Base-by-base conservation (phyloP, 495 filamentous ascomycete species). In the Lasiosphaeria hispida region DNA sequence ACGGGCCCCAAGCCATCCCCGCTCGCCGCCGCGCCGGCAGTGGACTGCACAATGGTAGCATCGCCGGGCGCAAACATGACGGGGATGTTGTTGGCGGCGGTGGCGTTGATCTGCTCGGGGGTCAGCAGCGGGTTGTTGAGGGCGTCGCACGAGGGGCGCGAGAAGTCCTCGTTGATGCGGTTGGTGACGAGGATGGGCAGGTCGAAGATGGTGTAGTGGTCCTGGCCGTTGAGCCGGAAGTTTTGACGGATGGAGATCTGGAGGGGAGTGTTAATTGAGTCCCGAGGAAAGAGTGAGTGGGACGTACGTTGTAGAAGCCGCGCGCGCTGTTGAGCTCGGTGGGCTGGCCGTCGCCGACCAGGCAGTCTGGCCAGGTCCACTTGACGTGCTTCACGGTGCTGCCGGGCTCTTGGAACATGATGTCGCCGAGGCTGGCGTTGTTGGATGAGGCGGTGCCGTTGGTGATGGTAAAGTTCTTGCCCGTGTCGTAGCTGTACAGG, bases 341-440 rank as follows among this genome's bases (percentile, higher is more conserved):
- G 10, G 72, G 68, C 61, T 75, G 57, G 6, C 83, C 83, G 50
- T 83, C 72, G 9, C 85, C 85, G 14, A 84, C 80, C 1, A 89
- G 71, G 63, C 85, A 88, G 47, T 78, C 78, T 1, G 86, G 85
- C 85, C 85, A 88, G 9, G 74, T 67, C 83, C 85, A 88, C 62
- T 84, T 84, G 41, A 87, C 81, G 65, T 88, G 85, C 66, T 87
- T 87, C 30, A 88, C 86, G 0, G 85, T 87, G 57, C 82, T 85
- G 9, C 80, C 79, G 1, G 79, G 73, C 61, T 87, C 85, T 41
- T 82, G 78, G 45, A 70, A 63, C 72, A 88, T 80, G 47, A 87
- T 82, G 30, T 85, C 77, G 1, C 83, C 84, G 11, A 86, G 71
- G 48, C 79, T 85, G 37, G 78, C 78, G 48, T 77, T 76, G 51